Percentiles rank a stretch among this genome's conserved stretches.
These are phyloP conservation scores for Fusarium duplospermum DNA, from an alignment of 2,329 filamentous ascomycete genomes.

Conservation along the genomic window DNA sequence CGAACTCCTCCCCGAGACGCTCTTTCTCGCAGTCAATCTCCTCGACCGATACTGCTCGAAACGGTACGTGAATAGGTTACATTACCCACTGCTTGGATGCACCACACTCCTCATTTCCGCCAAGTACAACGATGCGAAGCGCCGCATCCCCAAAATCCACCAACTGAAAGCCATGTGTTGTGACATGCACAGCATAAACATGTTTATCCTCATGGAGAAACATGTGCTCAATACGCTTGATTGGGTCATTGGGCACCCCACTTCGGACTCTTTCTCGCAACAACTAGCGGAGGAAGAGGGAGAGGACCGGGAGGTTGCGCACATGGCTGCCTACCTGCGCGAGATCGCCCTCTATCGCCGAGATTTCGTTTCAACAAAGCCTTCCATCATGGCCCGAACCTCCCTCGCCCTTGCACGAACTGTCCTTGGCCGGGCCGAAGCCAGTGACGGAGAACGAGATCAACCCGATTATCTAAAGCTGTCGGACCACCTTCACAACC, in stretches of 20 bases:
- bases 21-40: too few relatives aligned
- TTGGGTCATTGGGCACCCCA: neutral
- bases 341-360: neutral
- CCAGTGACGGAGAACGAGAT: neutral
- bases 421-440: neutral
- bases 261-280: neutral
- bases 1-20: too few relatives aligned
- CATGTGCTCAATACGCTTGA: neutral
- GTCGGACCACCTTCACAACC: neutral
- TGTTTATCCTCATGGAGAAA: neutral
- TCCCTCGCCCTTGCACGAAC: neutral
- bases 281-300: neutral
- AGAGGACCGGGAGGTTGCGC: neutral
- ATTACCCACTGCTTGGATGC: too few relatives aligned
- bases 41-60: too few relatives aligned
- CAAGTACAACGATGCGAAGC: too few relatives aligned
- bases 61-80: too few relatives aligned
- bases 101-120: too few relatives aligned
- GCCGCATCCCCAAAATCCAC: too few relatives aligned
- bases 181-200: neutral
- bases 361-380: neutral
- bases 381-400: neutral
- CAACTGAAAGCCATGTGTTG: neutral
- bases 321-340: neutral
- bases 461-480: neutral